Percentiles rank a stretch among this genome's conserved stretches.
These are phyloP conservation scores for Chaetomium sp. DNA, from an alignment of 2,329 filamentous ascomycete genomes.

Conservation along the genomic window DNA sequence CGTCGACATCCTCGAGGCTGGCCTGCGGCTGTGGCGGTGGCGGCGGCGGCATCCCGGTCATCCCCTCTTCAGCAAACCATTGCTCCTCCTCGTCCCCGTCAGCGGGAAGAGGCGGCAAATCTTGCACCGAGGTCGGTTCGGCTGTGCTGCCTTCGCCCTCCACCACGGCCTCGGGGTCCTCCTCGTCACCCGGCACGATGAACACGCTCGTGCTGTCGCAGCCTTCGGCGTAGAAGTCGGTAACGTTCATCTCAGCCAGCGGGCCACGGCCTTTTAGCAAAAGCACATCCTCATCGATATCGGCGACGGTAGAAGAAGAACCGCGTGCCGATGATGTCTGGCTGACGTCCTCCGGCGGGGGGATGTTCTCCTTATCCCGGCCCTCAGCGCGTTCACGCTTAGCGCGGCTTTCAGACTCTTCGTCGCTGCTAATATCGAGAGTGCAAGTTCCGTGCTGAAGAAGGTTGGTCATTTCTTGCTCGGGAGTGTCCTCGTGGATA, in stretches of 20 bases:
- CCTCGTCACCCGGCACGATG: slow-evolving; percentile 56
- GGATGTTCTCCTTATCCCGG: slow-evolving; percentile 87
- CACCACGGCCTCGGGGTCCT: slow-evolving; percentile 25
- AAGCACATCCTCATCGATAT: slow-evolving; percentile 45
- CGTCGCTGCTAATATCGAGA: slow-evolving; percentile 84
- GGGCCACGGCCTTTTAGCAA: slow-evolving; percentile 60
- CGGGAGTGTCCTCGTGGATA: slow-evolving; percentile 85
- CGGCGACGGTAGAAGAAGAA: slow-evolving; percentile 25
- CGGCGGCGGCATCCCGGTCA: slow-evolving; percentile 5
- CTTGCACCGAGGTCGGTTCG: not conserved
- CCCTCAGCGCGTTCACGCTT: slow-evolving; percentile 49
- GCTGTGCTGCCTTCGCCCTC: slow-evolving; percentile 3
- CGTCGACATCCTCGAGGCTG: slow-evolving; percentile 19
- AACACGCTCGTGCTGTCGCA: slow-evolving; percentile 58
- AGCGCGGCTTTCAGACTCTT: slow-evolving; percentile 58
- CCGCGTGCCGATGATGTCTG: slow-evolving; percentile 44
- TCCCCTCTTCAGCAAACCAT: not conserved
- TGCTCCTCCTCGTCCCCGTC: slow-evolving; percentile 10
- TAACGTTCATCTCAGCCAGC: slow-evolving; percentile 59
- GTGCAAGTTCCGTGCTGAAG: slow-evolving; percentile 85
- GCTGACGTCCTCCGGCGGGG: slow-evolving; percentile 61
- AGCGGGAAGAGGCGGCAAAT: slow-evolving; percentile 1
- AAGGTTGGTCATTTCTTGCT: slow-evolving; percentile 86
- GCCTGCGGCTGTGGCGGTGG: slow-evolving; percentile 19
- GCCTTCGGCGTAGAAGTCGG: slow-evolving; percentile 61